phyloP scores from a whole-genome alignment of 2,329 filamentous ascomycete genomes.

The Colletotrichum graminicola region DNA sequence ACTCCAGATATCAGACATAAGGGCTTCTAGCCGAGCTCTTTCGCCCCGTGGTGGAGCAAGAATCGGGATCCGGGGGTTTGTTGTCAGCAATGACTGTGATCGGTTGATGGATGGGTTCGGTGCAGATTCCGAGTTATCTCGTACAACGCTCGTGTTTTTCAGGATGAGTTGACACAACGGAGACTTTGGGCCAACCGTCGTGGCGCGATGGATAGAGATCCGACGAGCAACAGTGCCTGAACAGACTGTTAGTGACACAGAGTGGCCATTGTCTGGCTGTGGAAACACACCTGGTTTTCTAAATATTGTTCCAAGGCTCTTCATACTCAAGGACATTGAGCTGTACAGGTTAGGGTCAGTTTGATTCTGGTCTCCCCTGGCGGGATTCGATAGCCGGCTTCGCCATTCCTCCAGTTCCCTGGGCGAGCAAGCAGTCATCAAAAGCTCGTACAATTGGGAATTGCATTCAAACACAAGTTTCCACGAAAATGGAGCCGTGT shows the following conservation, averaged over 20 bases:
- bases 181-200: constrained; percentile 77
- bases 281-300: constrained; percentile 71
- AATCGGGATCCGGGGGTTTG: constrained; percentile 73
- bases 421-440: constrained; percentile 86
- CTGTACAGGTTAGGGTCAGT: constrained; percentile 66
- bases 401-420: constrained; percentile 87
- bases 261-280: not conserved
- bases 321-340: constrained; percentile 77
- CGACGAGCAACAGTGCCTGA: constrained; percentile 72
- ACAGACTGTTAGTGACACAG: not conserved
- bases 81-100: constrained; percentile 82
- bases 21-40: constrained; percentile 79
- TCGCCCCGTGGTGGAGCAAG: constrained; percentile 81
- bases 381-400: constrained; percentile 68
- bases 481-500: constrained; percentile 90
- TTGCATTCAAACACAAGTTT: constrained; percentile 87
- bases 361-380: constrained; percentile 61
- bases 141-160: constrained; percentile 82
- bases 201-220: constrained; percentile 83
- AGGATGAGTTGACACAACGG: constrained; percentile 83
- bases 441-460: constrained; percentile 83
- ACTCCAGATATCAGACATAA: constrained; percentile 86
- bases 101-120: constrained; percentile 72
- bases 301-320: constrained; percentile 80
- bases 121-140: constrained; percentile 60